These are phyloP conservation scores for Drosera spatulata DNA, from an alignment of 179 eudicot genomes.

Conservation along the genomic window DNA sequence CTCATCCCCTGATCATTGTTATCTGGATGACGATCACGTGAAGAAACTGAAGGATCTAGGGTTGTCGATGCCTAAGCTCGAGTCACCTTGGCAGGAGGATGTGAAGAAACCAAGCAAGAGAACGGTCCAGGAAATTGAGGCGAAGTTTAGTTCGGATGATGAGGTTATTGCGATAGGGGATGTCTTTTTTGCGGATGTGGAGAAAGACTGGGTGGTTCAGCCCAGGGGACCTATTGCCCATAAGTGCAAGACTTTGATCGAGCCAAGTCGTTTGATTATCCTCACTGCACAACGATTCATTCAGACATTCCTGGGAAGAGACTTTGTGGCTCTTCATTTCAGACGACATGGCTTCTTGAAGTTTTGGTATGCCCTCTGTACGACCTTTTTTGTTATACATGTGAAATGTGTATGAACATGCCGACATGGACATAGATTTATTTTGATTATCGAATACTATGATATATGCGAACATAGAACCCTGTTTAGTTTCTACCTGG, in stretches of 20 bases:
- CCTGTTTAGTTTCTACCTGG: too few species aligned
- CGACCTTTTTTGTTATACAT: not conserved
- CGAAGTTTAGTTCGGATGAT: constrained; percentile 63
- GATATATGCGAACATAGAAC: too few species aligned
- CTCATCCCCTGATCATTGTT: constrained; percentile 61
- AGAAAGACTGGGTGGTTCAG: constrained; percentile 89
- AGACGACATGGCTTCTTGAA: constrained; percentile 94
- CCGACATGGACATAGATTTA: too few species aligned
- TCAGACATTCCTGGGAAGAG: constrained; percentile 87
- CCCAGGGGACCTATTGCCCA: constrained; percentile 98
- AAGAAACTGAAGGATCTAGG: constrained; percentile 83
- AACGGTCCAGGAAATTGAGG: constrained; percentile 50
- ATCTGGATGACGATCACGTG: constrained; percentile 69
- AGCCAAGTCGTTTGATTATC: constrained; percentile 81
- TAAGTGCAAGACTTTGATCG: constrained; percentile 75
- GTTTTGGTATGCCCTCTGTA: constrained; percentile 79
- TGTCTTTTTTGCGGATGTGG: constrained; percentile 86
- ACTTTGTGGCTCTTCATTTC: constrained; percentile 84
- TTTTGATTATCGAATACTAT: too few species aligned
- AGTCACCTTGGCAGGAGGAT: constrained; percentile 83
- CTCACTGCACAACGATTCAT: constrained; percentile 93
- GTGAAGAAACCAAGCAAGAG: constrained; percentile 65
- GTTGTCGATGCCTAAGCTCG: constrained; percentile 58
- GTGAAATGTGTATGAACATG: too few species aligned
- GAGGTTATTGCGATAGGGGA: constrained; percentile 93